phyloP scores from a whole-genome alignment of 305 asterid genomes.

The Andrographis paniculata region DNA sequence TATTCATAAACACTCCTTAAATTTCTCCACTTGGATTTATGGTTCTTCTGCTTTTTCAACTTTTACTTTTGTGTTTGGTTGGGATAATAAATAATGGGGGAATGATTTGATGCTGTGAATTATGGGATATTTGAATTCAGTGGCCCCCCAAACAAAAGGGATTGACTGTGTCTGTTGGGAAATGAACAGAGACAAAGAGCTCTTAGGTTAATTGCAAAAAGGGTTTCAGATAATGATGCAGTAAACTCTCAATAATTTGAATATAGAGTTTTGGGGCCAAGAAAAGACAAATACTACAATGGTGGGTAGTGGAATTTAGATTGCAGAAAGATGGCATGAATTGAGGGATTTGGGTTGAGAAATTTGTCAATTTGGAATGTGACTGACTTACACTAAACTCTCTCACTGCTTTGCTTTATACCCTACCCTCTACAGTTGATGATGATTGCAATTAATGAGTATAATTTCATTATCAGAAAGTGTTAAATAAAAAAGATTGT shows the following conservation, averaged over 20 bases:
- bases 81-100: conserved; percentile 22
- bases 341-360: background rate
- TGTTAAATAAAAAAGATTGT: background rate
- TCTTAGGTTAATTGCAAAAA: too few species aligned
- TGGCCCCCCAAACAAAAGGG: conserved; percentile 6
- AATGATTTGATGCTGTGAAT: conserved; percentile 19
- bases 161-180: conserved; percentile 12
- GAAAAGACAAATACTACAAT: background rate
- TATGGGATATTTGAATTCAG: conserved; percentile 10
- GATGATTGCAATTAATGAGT: background rate
- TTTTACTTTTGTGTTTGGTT: conserved; percentile 9
- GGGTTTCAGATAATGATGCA: too few species aligned
- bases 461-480: too few species aligned
- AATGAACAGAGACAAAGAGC: too few species aligned
- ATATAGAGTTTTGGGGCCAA: background rate
- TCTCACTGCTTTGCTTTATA: too few species aligned
- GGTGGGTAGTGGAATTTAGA: background rate
- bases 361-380: too few species aligned
- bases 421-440: too few species aligned
- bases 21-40: too few species aligned
- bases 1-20: too few species aligned
- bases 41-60: background rate
- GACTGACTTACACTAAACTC: background rate
- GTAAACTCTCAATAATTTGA: too few species aligned
- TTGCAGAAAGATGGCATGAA: background rate